Evolutionary conservation across 208 protist species (phyloP), one percentile per base, ranked within the genome.

Genomic region (Crithidia expoeki): DNA sequence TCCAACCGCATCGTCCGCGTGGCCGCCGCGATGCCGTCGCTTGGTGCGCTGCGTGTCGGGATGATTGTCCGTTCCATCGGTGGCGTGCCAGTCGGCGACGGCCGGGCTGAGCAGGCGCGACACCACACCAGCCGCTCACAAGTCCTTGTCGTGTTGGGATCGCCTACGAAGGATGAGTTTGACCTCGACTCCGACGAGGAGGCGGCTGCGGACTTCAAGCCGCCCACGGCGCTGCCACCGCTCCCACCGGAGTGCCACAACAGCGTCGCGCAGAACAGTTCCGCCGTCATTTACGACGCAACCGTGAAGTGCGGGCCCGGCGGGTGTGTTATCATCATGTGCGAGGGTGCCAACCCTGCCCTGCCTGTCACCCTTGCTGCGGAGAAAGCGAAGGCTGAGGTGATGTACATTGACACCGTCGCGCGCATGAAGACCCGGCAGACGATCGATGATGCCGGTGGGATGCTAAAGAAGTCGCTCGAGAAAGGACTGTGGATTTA

Each of bases 361-460:
- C 80, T 94, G 58, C 80, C 86, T 34, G 88, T 96, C 67, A 81
- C 84, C n/a, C 61, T 92, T 14, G 86, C 88, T 0, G 88, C 91
- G 2, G 78, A 92, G 65, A 76, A 71, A 47, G 84, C 86, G 19
- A 71, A 79, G 34, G 75, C 74, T n/a, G 81, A 90, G 27, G 80
- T 94, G 36, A 94, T 96, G 91, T 94, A 94, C 80, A 93, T 96
- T 57, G 90, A 96, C 76, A 86, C 91, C 19, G 83, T 96, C 6
- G 83, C 81, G 19, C 88, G 91, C 51, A 91, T 96, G 72, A 96
- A 96, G 62, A 90, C 91, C 44, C 79, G 91, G 42, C 91, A 96
- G 69, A 85, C 76, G 47, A 90, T 96, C 66, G 76, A 84, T 25
- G 83, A 88, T 44, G 84, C 88, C 2, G 91, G 83, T 19, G 85